Conservation (phyloP, 2,329 filamentous ascomycete genomes). For the Phaeosphaeriaceae sp. region DNA sequence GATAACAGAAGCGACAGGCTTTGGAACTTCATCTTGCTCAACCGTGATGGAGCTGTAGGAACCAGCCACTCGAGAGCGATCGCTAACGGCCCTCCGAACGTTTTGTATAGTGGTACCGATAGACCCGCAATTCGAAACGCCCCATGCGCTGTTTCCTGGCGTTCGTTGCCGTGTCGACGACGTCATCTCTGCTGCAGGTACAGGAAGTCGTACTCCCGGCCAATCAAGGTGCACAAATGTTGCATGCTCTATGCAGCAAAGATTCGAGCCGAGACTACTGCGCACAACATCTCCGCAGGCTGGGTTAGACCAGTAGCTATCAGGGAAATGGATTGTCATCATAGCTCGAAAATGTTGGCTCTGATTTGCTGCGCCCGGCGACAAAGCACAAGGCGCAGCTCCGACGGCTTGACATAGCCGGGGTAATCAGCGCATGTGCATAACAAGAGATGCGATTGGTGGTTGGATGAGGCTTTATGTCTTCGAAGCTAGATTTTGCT, state of each 20-base stretch:
- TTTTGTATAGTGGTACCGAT: constrained; percentile 28
- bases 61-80: constrained; percentile 6
- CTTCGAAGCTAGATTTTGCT: not conserved
- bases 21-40: constrained; percentile 35
- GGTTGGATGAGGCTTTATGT: not conserved
- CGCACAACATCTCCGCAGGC: not conserved
- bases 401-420: not conserved
- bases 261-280: not conserved
- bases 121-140: not conserved
- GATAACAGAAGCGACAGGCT: constrained; percentile 26
- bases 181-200: constrained; percentile 6
- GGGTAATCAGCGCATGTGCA: constrained; percentile 1
- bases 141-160: not conserved
- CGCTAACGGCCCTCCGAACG: constrained; percentile 9
- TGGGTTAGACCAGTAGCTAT: not conserved
- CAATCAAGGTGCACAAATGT: constrained; percentile 1
- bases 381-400: not conserved
- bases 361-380: not conserved
- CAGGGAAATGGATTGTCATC: not conserved
- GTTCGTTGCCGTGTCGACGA: not conserved
- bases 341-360: not conserved
- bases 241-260: not conserved
- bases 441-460: constrained; percentile 1
- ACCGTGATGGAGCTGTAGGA: not conserved
- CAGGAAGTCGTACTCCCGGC: not conserved